Evolutionary conservation across 202 grass and related monocot genomes (phyloP).

Genomic region (Digitaria exilis): DNA sequence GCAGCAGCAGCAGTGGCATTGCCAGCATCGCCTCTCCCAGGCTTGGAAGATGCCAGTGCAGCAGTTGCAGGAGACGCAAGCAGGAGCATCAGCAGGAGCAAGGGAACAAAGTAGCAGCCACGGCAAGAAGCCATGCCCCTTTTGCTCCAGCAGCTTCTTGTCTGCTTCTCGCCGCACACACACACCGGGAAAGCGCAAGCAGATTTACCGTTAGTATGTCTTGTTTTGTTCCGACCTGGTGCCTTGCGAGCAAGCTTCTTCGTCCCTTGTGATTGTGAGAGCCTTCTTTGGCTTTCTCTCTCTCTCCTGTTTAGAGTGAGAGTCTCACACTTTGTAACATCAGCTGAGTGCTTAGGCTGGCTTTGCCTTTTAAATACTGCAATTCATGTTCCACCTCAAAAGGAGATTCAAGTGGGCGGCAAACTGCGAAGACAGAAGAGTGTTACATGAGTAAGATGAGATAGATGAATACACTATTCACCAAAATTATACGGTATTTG

Average conservation of each 20-base stretch:
- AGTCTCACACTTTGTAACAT: background rate
- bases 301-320: background rate
- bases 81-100: too few relatives aligned
- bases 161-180: constrained; percentile 42
- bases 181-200: background rate
- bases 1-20: constrained; percentile 27
- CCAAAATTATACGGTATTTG: too few relatives aligned
- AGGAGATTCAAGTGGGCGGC: too few relatives aligned
- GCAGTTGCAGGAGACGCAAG: constrained; percentile 24
- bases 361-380: too few relatives aligned
- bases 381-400: too few relatives aligned
- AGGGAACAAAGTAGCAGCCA: constrained; percentile 58
- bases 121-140: constrained; percentile 38
- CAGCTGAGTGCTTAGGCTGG: too few relatives aligned
- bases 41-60: constrained; percentile 32
- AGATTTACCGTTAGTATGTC: background rate
- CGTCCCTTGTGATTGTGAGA: background rate
- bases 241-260: constrained; percentile 6
- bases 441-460: too few relatives aligned
- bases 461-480: too few relatives aligned
- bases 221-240: constrained; percentile 54
- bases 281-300: background rate
- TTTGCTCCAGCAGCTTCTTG: constrained; percentile 32
- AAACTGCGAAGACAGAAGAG: too few relatives aligned
- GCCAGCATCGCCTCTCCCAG: background rate